Percentiles rank a stretch among this genome's conserved stretches.
These are phyloP conservation scores for Sarocladium kiliense DNA, from an alignment of 2,329 filamentous ascomycete species.

Conservation along the genomic window DNA sequence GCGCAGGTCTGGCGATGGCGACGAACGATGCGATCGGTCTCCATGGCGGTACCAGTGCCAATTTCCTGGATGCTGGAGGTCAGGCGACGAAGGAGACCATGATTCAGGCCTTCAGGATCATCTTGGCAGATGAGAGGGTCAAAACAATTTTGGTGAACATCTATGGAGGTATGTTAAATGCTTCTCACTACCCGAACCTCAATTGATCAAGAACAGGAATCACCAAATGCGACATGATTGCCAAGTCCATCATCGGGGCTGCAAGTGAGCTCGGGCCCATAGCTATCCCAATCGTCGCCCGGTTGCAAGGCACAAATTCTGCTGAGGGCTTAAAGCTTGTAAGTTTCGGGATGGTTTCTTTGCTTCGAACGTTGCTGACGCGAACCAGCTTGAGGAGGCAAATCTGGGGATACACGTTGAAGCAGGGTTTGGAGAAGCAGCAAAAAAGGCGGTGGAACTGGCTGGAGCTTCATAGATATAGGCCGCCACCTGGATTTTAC, in stretches of 20 bases:
- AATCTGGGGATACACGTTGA: constrained; percentile 31
- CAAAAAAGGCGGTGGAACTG: constrained; percentile 27
- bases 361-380: constrained; percentile 2
- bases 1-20: constrained; percentile 86
- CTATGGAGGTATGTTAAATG: constrained; percentile 31
- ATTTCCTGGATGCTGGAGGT: constrained; percentile 86
- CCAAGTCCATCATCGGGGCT: constrained; percentile 41
- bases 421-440: constrained; percentile 31
- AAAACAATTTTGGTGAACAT: constrained; percentile 60
- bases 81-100: constrained; percentile 83
- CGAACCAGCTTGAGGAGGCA: constrained; percentile 26
- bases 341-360: constrained; percentile 15
- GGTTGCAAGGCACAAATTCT: constrained; percentile 42
- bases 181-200: neutral
- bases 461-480: constrained; percentile 13
- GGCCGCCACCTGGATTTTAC: no score
- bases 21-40: constrained; percentile 73
- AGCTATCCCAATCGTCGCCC: constrained; percentile 37
- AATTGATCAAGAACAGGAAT: constrained; percentile 28
- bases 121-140: constrained; percentile 66
- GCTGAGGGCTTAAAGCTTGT: constrained; percentile 34
- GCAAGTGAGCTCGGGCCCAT: constrained; percentile 30
- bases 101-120: constrained; percentile 67
- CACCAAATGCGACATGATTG: constrained; percentile 46
- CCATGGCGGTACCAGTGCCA: constrained; percentile 65